Evolutionary conservation across 176 grass and related monocot species (phyloP), one percentile per base, ranked within the genome.

Genomic region (Elymus sibiricus): DNA sequence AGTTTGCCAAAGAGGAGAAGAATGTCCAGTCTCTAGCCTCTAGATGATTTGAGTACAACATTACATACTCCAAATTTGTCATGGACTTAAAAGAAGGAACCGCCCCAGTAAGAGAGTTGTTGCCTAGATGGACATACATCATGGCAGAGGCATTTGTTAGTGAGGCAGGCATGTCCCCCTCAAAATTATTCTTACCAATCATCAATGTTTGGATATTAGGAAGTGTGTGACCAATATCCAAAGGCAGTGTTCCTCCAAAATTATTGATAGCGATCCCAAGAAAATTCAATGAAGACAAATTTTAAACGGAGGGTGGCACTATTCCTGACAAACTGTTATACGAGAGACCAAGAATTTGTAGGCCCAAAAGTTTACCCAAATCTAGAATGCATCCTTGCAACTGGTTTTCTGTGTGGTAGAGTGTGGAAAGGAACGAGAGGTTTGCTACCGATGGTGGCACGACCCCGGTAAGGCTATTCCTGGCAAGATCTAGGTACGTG

Each of bases 21-120:
- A 92, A 92, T n/a, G 75, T 2, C 86, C 82, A 88, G 64, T 85
- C 85, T 60, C 83, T 77, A 61, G 90, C 78, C 64, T 82, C 61
- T 27, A 90, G 21, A 22, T 74, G 32, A 65, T 90, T 90, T 68
- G 56, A 11, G 39, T 63, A 75, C 14, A 88, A 4, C 38, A 76
- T 70, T 42, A 86, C 0, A 0, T 7, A 39, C 27, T 12, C 15
- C 39, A 91, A 4, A 32, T 60, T 62, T n/a, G 3, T 68, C 62
- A 64, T 64, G 62, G 62, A 64, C 26, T 26, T 29, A 5, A 64
- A 28, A 64, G 62, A 29, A 29, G 44, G 69, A 47, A 91, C 62
- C 17, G 42, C 38, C 42, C 89, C 86, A 8, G 71, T 55, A 6
- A 91, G 25, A 0, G 16, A 64, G 69, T 91, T 91, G 22, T 58